Conservation (phyloP, 208 protist genomes). For the Trypanosoma cruzi region DNA sequence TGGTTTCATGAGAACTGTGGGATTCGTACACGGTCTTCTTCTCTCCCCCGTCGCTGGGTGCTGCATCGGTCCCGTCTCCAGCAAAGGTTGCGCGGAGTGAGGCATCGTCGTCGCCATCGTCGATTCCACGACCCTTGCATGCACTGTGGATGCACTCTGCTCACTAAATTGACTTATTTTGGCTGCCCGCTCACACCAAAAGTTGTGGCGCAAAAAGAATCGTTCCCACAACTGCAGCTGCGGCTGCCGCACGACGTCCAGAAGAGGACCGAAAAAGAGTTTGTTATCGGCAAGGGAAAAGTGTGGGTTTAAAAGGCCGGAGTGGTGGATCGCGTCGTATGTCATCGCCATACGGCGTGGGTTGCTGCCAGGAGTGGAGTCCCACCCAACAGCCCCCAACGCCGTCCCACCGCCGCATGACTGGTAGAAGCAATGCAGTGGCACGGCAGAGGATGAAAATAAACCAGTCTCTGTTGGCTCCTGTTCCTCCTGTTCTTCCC, state of each 20-base stretch:
- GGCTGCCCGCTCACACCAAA: conserved; percentile 28
- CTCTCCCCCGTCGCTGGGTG: no score
- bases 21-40: no score
- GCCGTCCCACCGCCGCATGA: background rate
- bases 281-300: conserved; percentile 55
- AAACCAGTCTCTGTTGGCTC: background rate
- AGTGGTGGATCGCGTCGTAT: conserved; percentile 40
- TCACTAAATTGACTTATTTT: conserved; percentile 33
- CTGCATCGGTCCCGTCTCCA: background rate
- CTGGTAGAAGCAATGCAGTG: conserved; percentile 5
- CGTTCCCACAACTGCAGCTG: conserved; percentile 40
- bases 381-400: background rate
- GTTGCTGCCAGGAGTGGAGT: background rate
- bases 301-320: conserved; percentile 50
- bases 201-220: conserved; percentile 49
- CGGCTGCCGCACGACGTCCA: conserved; percentile 34
- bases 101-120: background rate
- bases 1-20: no score
- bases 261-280: conserved; percentile 41
- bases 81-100: background rate
- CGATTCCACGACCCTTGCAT: background rate
- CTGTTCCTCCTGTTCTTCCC: background rate
- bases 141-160: conserved; percentile 14
- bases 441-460: background rate
- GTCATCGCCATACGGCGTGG: conserved; percentile 42